phyloP scores from a whole-genome alignment of 768 basidiomycete genomes.

The Gloeostereum incarnatum region DNA sequence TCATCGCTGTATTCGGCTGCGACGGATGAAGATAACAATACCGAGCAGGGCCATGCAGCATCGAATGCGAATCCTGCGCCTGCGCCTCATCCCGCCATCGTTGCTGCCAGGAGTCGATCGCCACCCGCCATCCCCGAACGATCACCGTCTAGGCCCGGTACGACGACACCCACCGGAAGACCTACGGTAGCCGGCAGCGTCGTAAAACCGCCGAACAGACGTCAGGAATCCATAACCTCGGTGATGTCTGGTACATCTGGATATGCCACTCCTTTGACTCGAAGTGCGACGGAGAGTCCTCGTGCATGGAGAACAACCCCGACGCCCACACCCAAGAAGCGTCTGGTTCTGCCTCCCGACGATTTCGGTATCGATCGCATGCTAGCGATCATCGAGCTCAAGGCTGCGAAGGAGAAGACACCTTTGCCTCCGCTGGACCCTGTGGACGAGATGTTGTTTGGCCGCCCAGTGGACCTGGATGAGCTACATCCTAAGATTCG shows the following conservation, averaged over 20 bases:
- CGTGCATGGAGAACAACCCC: conserved; percentile 6
- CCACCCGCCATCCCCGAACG: conserved; percentile 9
- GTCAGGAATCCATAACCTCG: conserved; percentile 68
- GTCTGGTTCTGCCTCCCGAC: conserved; percentile 48
- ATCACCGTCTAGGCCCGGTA: conserved; percentile 17
- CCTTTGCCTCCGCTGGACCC: conserved; percentile 37
- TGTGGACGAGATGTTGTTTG: conserved; percentile 72
- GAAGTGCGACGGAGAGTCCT: conserved; percentile 17
- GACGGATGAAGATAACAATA: conserved; percentile 19
- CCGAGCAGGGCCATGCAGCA: conserved; percentile 2
- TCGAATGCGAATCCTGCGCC: conserved; percentile 11
- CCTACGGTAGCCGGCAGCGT: conserved; percentile 11
- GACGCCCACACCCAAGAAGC: conserved; percentile 20
- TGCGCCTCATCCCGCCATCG: no score
- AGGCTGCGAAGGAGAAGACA: conserved; percentile 29
- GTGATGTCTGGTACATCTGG: conserved; percentile 57
- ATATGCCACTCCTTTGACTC: conserved; percentile 33
- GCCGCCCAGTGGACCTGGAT: conserved; percentile 48
- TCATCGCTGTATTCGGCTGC: conserved; percentile 54
- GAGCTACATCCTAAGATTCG: conserved; percentile 61
- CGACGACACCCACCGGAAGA: conserved; percentile 25
- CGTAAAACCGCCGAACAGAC: conserved; percentile 19
- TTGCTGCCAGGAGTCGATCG: conserved; percentile 7
- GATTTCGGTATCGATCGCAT: conserved; percentile 84
- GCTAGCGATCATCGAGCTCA: conserved; percentile 80